Percentiles rank a stretch among this genome's conserved stretches.
Evolutionary conservation across 2,329 filamentous ascomycete species (phyloP).

Genomic region (Eutypa lata): DNA sequence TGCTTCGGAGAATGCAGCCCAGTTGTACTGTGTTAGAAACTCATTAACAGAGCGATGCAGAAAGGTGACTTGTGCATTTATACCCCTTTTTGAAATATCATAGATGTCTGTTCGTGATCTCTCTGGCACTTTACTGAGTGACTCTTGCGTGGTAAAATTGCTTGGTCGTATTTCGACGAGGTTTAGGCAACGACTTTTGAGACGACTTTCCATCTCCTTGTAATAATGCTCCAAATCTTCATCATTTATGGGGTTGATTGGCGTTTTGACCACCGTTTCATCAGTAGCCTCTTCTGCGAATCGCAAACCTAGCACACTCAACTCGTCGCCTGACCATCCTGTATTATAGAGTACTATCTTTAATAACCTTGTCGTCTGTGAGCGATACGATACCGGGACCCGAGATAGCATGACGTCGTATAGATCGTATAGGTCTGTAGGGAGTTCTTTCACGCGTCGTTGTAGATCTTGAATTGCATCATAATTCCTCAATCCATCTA

Average conservation of each 20-base stretch:
- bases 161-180: slow-evolving; percentile 10
- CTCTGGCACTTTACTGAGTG: background rate
- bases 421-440: slow-evolving; percentile 15
- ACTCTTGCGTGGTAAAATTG: background rate
- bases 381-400: slow-evolving; percentile 6
- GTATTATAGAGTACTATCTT: slow-evolving; percentile 1
- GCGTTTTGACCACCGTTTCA: slow-evolving; percentile 3
- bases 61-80: slow-evolving; percentile 4
- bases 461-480: slow-evolving; percentile 16
- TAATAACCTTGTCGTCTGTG: slow-evolving; percentile 11
- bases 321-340: background rate
- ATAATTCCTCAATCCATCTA: slow-evolving; percentile 13
- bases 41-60: slow-evolving; percentile 17
- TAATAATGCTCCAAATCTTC: slow-evolving; percentile 8
- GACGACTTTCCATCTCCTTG: slow-evolving; percentile 9
- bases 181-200: slow-evolving; percentile 16
- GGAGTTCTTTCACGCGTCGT: slow-evolving; percentile 10
- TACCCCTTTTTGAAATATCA: background rate
- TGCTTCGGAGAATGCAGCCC: slow-evolving; percentile 1
- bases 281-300: slow-evolving; percentile 13
- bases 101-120: background rate
- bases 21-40: slow-evolving; percentile 8
- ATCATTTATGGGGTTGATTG: slow-evolving; percentile 4
- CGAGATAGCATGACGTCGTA: slow-evolving; percentile 13
- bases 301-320: slow-evolving; percentile 14